These are phyloP conservation scores for Penicillium soppii DNA, from an alignment of 495 filamentous ascomycete genomes.

Conservation along the genomic window DNA sequence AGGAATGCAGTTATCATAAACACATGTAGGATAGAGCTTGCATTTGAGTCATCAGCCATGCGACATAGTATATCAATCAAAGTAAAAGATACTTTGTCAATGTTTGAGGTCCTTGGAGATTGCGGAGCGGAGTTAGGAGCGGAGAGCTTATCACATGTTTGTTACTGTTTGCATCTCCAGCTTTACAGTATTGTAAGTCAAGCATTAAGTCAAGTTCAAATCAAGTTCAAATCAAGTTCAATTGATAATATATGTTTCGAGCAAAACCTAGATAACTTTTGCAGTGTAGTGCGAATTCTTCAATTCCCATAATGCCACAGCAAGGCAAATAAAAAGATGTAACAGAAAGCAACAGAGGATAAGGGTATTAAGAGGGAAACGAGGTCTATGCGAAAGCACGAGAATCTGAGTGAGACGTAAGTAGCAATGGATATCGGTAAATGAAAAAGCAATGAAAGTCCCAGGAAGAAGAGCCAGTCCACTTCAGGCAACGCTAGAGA, in stretches of 20 bases:
- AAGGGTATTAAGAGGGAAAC: constrained; percentile 23
- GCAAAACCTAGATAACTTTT: background rate
- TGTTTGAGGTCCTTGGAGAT: background rate
- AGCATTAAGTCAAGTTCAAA: too few species aligned
- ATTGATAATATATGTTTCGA: background rate
- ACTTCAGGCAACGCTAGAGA: constrained; percentile 13
- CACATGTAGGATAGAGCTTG: background rate
- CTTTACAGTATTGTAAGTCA: background rate
- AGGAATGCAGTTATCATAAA: constrained; percentile 2
- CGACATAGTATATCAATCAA: background rate
- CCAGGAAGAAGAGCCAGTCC: constrained; percentile 21
- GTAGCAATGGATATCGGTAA: constrained; percentile 6
- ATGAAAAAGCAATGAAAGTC: background rate
- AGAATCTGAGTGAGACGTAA: background rate
- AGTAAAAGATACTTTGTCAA: too few species aligned
- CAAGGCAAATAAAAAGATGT: background rate
- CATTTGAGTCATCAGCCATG: background rate
- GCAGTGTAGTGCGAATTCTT: background rate
- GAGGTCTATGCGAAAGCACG: constrained; percentile 12
- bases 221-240: too few species aligned
- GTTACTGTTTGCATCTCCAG: background rate
- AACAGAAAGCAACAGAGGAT: constrained; percentile 1
- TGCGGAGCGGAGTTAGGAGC: constrained; percentile 6
- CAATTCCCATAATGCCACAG: background rate
- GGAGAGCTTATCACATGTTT: constrained; percentile 7